Base-by-base conservation (phyloP, 2,329 filamentous ascomycete genomes). In the Fusarium sp. region DNA sequence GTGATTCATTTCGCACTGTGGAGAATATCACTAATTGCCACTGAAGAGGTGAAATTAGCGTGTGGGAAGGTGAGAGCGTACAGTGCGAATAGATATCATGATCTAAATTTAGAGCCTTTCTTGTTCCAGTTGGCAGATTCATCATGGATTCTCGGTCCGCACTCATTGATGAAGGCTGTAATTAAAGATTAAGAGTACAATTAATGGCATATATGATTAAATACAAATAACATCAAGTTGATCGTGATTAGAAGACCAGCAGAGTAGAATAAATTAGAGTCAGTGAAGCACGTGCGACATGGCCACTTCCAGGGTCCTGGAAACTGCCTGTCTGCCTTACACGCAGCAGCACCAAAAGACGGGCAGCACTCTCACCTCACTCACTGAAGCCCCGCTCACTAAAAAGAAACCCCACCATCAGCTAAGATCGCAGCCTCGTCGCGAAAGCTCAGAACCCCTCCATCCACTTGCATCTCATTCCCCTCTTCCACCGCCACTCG, bases 381-480 rank as follows among this genome's bases (percentile, higher is more conserved):
- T 31, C 35, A 64, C 54, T 34, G 47, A 64, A 64, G 70, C 69
- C 69, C 72, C 72, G 58, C 72, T 67, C 63, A 59, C 64, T 70
- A 70, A 57, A 54, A 54, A 62, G 64, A 24, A 75, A 74, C 74
- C 70, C 74, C 74, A 73, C 74, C 71, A 75, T 73, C 69, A 66
- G 63, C 75, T 74, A 74, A 76, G 67, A 76, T 78, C 74, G 64
- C 64, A 77, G 76, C 76, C 76, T 77, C 67, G 76, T 77, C 76
- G 76, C 74, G 71, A 74, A 67, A 77, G 76, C 68, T 75, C 72
- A 71, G 61, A 74, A 78, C 76, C 76, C 76, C 76, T 78, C 76
- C 76, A 77, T 75, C 76, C 68, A 61, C 64, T 68, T 70, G 54
- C 52, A 68, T 58, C 34, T 50, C 66, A n/a, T 67, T 60, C 64